A percentile compares a stretch with the other conserved stretches of the same genome.
Evolutionary conservation across 1,139 yeast species (phyloP).

Genomic region (Yamadazyma aaseri): DNA sequence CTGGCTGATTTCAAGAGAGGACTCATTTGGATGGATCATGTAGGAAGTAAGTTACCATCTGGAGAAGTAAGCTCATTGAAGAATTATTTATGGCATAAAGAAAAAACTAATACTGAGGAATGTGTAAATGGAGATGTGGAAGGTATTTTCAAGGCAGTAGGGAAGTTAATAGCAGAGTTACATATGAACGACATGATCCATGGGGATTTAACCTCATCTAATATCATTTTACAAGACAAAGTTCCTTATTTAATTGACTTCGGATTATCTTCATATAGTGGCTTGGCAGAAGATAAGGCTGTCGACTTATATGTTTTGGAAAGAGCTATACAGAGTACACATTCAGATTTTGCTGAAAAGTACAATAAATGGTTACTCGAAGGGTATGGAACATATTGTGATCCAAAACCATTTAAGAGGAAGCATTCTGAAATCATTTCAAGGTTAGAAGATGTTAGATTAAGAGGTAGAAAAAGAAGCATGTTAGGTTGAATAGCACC

Average conservation of each 20-base stretch:
- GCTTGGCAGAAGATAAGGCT: slow-evolving; percentile 86
- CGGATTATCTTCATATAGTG: slow-evolving; percentile 81
- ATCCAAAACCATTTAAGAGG: slow-evolving; percentile 24
- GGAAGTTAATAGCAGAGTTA: slow-evolving; percentile 65
- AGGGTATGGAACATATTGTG: slow-evolving; percentile 56
- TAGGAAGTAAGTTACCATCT: slow-evolving; percentile 53
- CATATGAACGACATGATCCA: slow-evolving; percentile 83
- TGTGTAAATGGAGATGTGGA: slow-evolving; percentile 39
- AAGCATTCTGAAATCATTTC: slow-evolving; percentile 56
- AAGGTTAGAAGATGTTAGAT: slow-evolving; percentile 78
- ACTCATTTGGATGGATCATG: slow-evolving; percentile 82
- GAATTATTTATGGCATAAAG: slow-evolving; percentile 69
- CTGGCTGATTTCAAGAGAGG: slow-evolving; percentile 79
- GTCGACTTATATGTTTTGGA: slow-evolving; percentile 94
- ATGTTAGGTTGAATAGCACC: slow-evolving; percentile 69
- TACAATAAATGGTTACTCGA: slow-evolving; percentile 72
- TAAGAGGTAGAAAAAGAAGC: slow-evolving; percentile 92
- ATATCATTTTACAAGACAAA: slow-evolving; percentile 54
- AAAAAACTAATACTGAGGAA: slow-evolving; percentile 25
- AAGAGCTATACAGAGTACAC: slow-evolving; percentile 88
- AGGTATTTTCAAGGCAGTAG: slow-evolving; percentile 51
- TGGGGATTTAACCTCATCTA: slow-evolving; percentile 93
- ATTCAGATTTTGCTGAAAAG: slow-evolving; percentile 64
- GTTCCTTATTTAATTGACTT: slow-evolving; percentile 80
- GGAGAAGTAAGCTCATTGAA: slow-evolving; percentile 59